Evolutionary conservation across 495 filamentous ascomycete genomes (phyloP).

Genomic region (Mytilinidion resinicola): DNA sequence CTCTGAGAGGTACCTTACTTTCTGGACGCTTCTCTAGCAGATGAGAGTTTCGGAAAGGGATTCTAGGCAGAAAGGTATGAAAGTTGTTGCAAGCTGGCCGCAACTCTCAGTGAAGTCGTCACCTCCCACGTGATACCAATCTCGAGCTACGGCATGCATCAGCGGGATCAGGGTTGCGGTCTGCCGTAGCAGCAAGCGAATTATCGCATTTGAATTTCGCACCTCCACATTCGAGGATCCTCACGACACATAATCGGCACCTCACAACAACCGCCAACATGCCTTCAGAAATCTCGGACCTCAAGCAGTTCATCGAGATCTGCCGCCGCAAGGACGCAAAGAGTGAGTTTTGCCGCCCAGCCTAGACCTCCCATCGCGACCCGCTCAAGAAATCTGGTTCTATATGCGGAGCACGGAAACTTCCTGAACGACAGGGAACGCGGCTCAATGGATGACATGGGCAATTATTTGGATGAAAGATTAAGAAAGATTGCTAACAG

Average conservation of each 20-base stretch:
- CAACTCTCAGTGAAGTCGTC: neutral
- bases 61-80: neutral
- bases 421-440: too few relatives aligned
- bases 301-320: slow-evolving; percentile 99
- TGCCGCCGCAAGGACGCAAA: slow-evolving; percentile 97
- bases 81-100: neutral
- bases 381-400: neutral
- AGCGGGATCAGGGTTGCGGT: neutral
- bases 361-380: neutral
- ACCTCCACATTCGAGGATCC: too few relatives aligned
- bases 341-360: slow-evolving; percentile 48
- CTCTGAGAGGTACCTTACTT: too few relatives aligned
- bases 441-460: too few relatives aligned
- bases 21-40: too few relatives aligned
- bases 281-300: slow-evolving; percentile 96
- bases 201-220: too few relatives aligned
- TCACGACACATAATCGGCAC: neutral
- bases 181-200: neutral
- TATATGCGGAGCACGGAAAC: too few relatives aligned
- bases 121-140: slow-evolving; percentile 1
- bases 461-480: neutral
- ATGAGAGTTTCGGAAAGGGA: too few relatives aligned
- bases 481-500: neutral
- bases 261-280: slow-evolving; percentile 49
- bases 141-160: neutral